Evolutionary conservation across 805 yeast genomes (phyloP).

Genomic region (Zygosaccharomyces rouxii): DNA sequence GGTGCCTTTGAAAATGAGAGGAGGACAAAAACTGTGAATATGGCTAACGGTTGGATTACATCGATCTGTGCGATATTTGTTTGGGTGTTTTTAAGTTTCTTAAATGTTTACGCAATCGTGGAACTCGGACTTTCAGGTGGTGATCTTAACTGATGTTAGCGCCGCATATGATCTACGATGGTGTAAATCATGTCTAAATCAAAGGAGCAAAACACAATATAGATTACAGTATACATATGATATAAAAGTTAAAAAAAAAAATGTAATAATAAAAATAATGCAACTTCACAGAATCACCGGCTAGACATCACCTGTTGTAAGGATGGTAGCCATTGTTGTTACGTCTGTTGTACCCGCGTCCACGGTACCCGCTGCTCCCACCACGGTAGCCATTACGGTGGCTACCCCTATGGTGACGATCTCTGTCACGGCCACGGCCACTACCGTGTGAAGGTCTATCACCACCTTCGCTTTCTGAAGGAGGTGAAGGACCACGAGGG

Average conservation of each 20-base stretch:
- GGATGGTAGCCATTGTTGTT: conserved; percentile 34
- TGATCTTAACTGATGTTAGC: conserved; percentile 15
- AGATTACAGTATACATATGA: neutral
- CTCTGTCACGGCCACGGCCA: conserved; percentile 30
- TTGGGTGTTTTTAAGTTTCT: conserved; percentile 68
- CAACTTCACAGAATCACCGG: neutral
- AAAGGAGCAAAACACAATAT: neutral
- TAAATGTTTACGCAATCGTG: conserved; percentile 63
- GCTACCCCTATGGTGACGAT: conserved; percentile 18
- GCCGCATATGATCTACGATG: neutral
- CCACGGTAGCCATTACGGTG: conserved; percentile 18
- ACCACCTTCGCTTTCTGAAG: conserved; percentile 11
- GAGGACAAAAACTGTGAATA: conserved; percentile 39
- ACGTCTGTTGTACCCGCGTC: conserved; percentile 25
- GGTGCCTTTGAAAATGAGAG: conserved; percentile 16
- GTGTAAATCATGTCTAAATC: neutral
- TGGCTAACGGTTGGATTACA: conserved; percentile 60
- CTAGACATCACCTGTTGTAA: conserved; percentile 26
- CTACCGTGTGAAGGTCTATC: conserved; percentile 20
- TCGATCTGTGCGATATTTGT: conserved; percentile 48
- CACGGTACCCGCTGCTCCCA: conserved; percentile 22
- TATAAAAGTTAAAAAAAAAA: conserved; percentile 4
- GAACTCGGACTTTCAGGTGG: conserved; percentile 35
- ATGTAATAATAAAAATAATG: neutral
- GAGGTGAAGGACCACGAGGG: conserved; percentile 39